These are phyloP conservation scores for Clitopilus hobsonii DNA, from an alignment of 768 basidiomycete genomes.

Conservation along the genomic window DNA sequence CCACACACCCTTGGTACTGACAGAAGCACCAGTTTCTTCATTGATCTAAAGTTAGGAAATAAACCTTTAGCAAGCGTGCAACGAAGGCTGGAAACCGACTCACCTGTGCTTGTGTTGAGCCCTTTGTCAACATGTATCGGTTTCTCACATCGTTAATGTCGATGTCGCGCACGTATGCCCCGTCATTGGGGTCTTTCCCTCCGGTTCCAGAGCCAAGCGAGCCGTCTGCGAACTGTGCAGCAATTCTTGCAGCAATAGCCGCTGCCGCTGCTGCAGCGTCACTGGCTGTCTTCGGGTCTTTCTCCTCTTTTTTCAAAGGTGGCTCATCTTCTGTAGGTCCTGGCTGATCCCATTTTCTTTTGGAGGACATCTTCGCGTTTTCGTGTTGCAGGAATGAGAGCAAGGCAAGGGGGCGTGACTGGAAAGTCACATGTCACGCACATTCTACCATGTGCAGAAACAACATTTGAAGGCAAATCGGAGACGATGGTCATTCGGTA, in stretches of 20 bases:
- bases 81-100: constrained; percentile 15
- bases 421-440: not conserved
- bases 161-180: constrained; percentile 83
- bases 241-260: constrained; percentile 93
- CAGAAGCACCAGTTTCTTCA: constrained; percentile 87
- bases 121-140: constrained; percentile 91
- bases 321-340: constrained; percentile 41
- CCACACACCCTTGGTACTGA: constrained; percentile 93
- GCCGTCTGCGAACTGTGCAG: constrained; percentile 68
- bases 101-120: constrained; percentile 88
- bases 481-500: too few relatives aligned
- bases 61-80: too few relatives aligned
- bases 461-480: too few relatives aligned
- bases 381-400: not conserved
- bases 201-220: constrained; percentile 37
- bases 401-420: not conserved
- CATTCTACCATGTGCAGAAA: not conserved
- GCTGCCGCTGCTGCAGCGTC: constrained; percentile 69
- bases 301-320: constrained; percentile 33
- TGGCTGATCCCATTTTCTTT: constrained; percentile 82
- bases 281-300: constrained; percentile 49
- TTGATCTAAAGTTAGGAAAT: constrained; percentile 56
- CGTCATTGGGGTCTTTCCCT: constrained; percentile 65
- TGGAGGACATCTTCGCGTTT: constrained; percentile 48
- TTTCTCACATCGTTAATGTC: constrained; percentile 97